Evolutionary conservation across 2,329 filamentous ascomycete species (phyloP).

Genomic region (Penicillium hesseltinei): DNA sequence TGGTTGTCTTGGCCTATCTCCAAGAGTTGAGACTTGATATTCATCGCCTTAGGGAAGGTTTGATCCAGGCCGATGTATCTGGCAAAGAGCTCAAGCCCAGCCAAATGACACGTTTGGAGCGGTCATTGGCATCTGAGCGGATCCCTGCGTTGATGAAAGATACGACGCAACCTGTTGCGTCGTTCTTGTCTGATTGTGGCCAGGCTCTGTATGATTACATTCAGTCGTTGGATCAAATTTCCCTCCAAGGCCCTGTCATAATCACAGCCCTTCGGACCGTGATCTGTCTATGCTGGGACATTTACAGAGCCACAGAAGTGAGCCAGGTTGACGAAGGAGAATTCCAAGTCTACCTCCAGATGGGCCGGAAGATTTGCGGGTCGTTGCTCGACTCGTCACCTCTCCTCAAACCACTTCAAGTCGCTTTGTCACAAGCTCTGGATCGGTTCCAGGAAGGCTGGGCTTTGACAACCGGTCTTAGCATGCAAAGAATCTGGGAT

Average conservation of each 20-base stretch:
- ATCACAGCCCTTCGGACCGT: conserved; percentile 33
- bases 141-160: conserved; percentile 44
- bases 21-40: conserved; percentile 40
- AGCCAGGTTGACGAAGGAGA: conserved; percentile 51
- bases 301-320: conserved; percentile 45
- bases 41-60: conserved; percentile 34
- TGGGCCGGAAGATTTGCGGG: conserved; percentile 36
- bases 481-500: conserved; percentile 78
- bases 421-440: conserved; percentile 34
- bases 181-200: conserved; percentile 40
- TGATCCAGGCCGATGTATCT: conserved; percentile 34
- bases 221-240: conserved; percentile 28
- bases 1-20: conserved; percentile 34
- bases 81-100: conserved; percentile 39
- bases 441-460: conserved; percentile 67
- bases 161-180: conserved; percentile 40
- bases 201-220: conserved; percentile 38
- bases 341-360: conserved; percentile 55
- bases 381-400: conserved; percentile 32
- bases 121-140: conserved; percentile 42
- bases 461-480: conserved; percentile 69
- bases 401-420: conserved; percentile 28
- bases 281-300: conserved; percentile 49
- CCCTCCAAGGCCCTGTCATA: conserved; percentile 25
- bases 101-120: conserved; percentile 43